A percentile compares a stretch with the other conserved stretches of the same genome.
These are phyloP conservation scores for Peniophora sp. DNA, from an alignment of 1,284 basidiomycete species.

Conservation along the genomic window DNA sequence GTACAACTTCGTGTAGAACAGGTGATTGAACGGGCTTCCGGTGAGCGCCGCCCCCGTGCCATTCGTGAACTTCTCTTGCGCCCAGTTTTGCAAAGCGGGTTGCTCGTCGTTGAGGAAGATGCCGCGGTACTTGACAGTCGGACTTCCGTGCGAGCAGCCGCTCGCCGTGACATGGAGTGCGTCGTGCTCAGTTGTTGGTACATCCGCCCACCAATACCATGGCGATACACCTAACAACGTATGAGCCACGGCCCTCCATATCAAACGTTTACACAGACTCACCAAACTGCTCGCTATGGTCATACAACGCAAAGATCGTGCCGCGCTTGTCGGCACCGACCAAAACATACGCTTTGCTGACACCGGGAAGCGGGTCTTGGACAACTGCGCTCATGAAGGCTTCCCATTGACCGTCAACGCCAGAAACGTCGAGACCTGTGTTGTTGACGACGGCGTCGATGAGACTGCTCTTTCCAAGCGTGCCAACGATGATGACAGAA, in stretches of 20 bases:
- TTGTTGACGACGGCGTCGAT: conserved; percentile 47
- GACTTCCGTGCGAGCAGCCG: conserved; percentile 58
- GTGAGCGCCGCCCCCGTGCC: conserved; percentile 43
- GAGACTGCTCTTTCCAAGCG: conserved; percentile 53
- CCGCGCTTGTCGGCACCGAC: conserved; percentile 61
- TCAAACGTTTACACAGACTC: background rate
- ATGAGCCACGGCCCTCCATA: background rate
- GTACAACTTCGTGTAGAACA: conserved; percentile 57
- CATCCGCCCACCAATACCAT: conserved; percentile 70
- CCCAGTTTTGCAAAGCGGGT: conserved; percentile 39
- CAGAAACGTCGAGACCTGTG: conserved; percentile 46
- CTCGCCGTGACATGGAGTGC: conserved; percentile 39
- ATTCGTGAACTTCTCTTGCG: conserved; percentile 59
- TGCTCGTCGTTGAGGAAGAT: conserved; percentile 45
- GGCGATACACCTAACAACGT: conserved; percentile 43
- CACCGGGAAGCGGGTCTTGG: conserved; percentile 46
- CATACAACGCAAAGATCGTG: conserved; percentile 62
- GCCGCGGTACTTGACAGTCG: conserved; percentile 65
- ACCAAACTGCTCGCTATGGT: conserved; percentile 68
- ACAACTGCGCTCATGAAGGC: conserved; percentile 46
- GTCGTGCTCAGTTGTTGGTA: conserved; percentile 43
- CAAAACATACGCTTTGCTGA: conserved; percentile 55
- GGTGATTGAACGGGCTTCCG: conserved; percentile 52
- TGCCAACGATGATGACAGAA: conserved; percentile 54
- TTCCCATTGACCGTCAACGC: conserved; percentile 59